These are phyloP conservation scores for Ramaria sp. DNA, from an alignment of 768 basidiomycete species.

Conservation along the genomic window DNA sequence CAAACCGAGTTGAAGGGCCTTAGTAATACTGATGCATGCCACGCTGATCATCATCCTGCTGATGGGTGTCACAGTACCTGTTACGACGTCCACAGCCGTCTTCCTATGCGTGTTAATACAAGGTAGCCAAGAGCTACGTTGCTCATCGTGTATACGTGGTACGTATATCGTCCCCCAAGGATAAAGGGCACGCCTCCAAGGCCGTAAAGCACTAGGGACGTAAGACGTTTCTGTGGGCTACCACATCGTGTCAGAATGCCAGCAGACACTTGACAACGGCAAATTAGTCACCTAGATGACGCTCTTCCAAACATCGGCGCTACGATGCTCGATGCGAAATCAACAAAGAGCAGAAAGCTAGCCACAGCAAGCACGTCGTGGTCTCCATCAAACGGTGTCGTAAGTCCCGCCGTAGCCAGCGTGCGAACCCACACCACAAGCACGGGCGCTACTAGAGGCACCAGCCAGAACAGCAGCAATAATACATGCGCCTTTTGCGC, in stretches of 20 bases:
- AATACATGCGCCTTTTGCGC: conserved; percentile 52
- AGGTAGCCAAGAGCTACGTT: conserved; percentile 36
- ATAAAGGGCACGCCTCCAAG: conserved; percentile 47
- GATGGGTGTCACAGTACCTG: neutral
- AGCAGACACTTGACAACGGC: neutral
- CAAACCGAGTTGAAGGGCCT: no score
- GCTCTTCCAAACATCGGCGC: conserved; percentile 2
- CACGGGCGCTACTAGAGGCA: conserved; percentile 68
- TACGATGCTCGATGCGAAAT: conserved; percentile 12
- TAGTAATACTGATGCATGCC: no score
- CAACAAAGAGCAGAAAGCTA: conserved; percentile 16
- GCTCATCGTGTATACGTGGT: conserved; percentile 53
- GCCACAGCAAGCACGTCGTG: conserved; percentile 29
- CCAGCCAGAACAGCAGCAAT: conserved; percentile 67
- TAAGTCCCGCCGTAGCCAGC: conserved; percentile 65
- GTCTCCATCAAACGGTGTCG: conserved; percentile 73
- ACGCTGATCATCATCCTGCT: no score
- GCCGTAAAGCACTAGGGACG: conserved; percentile 5
- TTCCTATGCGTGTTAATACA: conserved; percentile 34
- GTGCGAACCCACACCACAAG: conserved; percentile 88
- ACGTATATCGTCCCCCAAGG: conserved; percentile 56
- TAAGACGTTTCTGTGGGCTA: neutral
- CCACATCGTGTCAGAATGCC: neutral
- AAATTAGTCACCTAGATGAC: conserved; percentile 1
- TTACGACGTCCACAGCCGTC: neutral